Conservation (phyloP, 129 eudicot genomes). For the Centaurea solstitialis region DNA sequence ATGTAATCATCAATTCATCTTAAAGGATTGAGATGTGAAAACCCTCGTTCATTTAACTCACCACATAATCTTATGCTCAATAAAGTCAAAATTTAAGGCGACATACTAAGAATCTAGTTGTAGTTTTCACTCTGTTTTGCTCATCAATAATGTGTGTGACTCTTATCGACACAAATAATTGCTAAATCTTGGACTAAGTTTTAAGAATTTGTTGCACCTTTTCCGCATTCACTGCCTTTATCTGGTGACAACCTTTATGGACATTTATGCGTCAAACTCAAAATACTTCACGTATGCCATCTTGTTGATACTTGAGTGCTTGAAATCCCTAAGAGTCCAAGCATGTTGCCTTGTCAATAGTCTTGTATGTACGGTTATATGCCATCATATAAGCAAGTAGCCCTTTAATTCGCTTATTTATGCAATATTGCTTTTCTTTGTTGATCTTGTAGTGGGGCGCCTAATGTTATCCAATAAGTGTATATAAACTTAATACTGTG, state of each 20-base stretch:
- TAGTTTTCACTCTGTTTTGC: background rate
- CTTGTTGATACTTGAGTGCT: background rate
- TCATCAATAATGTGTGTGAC: background rate
- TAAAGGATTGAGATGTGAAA: background rate
- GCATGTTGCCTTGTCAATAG: background rate
- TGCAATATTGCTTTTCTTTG: background rate
- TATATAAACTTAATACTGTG: background rate
- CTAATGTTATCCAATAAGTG: background rate
- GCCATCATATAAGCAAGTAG: background rate
- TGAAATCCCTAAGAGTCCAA: background rate
- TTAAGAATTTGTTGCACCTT: background rate
- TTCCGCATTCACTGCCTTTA: background rate
- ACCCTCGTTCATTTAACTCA: background rate
- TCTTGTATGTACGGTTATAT: background rate
- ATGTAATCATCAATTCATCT: background rate
- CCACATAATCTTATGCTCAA: background rate
- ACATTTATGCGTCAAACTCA: background rate
- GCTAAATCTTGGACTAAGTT: background rate
- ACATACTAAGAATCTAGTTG: background rate
- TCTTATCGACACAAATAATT: background rate
- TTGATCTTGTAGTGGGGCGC: background rate
- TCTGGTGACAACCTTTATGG: background rate
- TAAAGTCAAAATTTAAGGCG: slow-evolving; percentile 1
- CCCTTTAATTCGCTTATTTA: background rate
- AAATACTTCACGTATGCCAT: background rate